phyloP scores from a whole-genome alignment of 305 asterid genomes.

The Solanum hybrid region DNA sequence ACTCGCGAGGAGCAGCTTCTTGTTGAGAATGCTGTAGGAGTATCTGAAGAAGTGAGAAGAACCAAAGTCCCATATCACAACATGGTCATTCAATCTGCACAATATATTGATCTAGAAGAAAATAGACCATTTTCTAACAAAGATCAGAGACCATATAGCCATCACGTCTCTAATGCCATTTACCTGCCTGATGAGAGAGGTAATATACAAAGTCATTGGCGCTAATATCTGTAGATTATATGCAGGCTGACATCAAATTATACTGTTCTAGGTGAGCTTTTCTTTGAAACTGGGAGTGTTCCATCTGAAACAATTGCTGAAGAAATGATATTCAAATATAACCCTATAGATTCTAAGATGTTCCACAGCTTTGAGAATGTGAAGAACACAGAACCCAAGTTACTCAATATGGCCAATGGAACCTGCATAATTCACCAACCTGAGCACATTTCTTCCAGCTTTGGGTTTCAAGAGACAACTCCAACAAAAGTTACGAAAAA shows the following conservation, averaged over 20 bases:
- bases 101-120: constrained; percentile 19
- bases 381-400: constrained; percentile 14
- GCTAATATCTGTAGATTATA: not conserved
- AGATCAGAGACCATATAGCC: constrained; percentile 12
- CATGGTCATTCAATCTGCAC: constrained; percentile 18
- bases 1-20: constrained; percentile 58
- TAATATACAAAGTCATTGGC: constrained; percentile 11
- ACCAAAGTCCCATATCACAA: constrained; percentile 19
- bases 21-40: constrained; percentile 33
- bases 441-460: not conserved
- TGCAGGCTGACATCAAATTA: not conserved
- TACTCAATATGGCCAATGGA: constrained; percentile 10
- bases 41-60: constrained; percentile 27
- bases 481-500: constrained; percentile 2
- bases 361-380: constrained; percentile 20
- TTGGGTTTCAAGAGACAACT: constrained; percentile 9
- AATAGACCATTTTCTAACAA: constrained; percentile 19
- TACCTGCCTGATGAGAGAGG: constrained; percentile 30
- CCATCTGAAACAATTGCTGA: constrained; percentile 24
- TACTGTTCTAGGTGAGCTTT: constrained; percentile 13
- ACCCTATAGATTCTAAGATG: constrained; percentile 34
- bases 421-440: constrained; percentile 8
- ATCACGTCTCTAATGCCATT: constrained; percentile 14
- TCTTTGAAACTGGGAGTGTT: constrained; percentile 14
- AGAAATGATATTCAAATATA: constrained; percentile 28